phyloP scores from a whole-genome alignment of 2,329 filamentous ascomycete species.

The Aquanectria penicillioides region DNA sequence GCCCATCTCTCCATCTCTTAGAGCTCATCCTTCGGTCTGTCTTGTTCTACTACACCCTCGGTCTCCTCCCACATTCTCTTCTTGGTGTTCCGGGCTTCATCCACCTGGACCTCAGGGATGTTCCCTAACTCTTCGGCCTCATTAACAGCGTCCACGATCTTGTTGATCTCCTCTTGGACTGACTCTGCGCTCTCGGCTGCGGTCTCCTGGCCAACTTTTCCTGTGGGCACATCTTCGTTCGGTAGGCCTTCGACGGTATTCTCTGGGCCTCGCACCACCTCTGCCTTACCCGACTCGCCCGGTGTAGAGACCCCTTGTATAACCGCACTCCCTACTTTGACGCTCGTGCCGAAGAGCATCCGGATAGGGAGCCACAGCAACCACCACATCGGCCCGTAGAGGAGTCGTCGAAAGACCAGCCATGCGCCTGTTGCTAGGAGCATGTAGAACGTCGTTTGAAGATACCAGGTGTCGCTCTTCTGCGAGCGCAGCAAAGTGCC shows the following conservation, averaged over 20 bases:
- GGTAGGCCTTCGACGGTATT: constrained; percentile 49
- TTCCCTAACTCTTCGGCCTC: constrained; percentile 41
- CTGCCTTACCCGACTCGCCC: constrained; percentile 38
- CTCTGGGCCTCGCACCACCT: constrained; percentile 38
- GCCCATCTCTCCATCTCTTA: constrained; percentile 22
- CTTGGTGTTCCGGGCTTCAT: constrained; percentile 38
- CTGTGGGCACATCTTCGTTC: constrained; percentile 60
- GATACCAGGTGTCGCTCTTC: constrained; percentile 98
- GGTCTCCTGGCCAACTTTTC: constrained; percentile 51
- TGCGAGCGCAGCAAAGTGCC: constrained; percentile 84
- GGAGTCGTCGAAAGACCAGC: constrained; percentile 83
- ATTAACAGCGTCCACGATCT: constrained; percentile 60
- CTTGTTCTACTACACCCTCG: constrained; percentile 37
- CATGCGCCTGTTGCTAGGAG: constrained; percentile 81
- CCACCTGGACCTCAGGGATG: constrained; percentile 27
- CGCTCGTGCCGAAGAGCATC: constrained; percentile 67
- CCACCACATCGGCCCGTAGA: constrained; percentile 94
- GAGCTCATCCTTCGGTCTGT: constrained; percentile 52
- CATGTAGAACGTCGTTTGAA: constrained; percentile 89
- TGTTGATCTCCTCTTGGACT: constrained; percentile 64
- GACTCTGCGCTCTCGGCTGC: constrained; percentile 47
- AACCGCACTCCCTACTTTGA: constrained; percentile 65
- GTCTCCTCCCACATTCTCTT: constrained; percentile 44
- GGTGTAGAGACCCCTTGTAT: constrained; percentile 47
- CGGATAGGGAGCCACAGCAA: constrained; percentile 85